Conservation (phyloP, 2,329 filamentous ascomycete genomes). For the Penicillium thymicola region DNA sequence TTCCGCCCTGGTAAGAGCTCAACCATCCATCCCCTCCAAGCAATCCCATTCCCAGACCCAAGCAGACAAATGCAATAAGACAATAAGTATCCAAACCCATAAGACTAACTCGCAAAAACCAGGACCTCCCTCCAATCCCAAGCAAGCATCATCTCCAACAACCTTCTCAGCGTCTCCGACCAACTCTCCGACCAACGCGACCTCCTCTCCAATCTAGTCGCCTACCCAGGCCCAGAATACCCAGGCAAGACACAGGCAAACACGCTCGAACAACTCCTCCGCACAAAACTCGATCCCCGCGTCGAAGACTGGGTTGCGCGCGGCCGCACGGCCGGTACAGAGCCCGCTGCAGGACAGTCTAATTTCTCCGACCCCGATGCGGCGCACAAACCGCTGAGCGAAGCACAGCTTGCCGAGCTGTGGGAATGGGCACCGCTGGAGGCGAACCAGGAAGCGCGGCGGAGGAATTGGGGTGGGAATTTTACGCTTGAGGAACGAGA, state of each 20-base stretch:
- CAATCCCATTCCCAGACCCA: neutral
- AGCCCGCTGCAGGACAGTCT: neutral
- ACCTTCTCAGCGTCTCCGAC: slow-evolving; percentile 64
- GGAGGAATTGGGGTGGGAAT: slow-evolving; percentile 57
- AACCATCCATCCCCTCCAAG: neutral
- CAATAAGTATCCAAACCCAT: neutral
- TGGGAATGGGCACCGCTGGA: slow-evolving; percentile 57
- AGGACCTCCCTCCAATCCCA: slow-evolving; percentile 72
- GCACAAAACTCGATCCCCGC: slow-evolving; percentile 78
- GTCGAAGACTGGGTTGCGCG: slow-evolving; percentile 70
- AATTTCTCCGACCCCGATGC: neutral
- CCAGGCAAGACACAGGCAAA: slow-evolving; percentile 62
- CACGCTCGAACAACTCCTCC: slow-evolving; percentile 66
- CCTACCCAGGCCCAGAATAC: slow-evolving; percentile 73
- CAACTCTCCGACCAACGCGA: slow-evolving; percentile 63
- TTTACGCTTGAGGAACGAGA: slow-evolving; percentile 71
- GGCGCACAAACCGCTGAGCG: slow-evolving; percentile 31
- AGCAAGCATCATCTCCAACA: slow-evolving; percentile 66
- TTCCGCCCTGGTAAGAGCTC: slow-evolving; percentile 62
- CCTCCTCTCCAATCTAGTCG: slow-evolving; percentile 66
- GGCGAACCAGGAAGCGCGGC: slow-evolving; percentile 45
- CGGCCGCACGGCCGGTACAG: slow-evolving; percentile 49
- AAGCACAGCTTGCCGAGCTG: slow-evolving; percentile 55
- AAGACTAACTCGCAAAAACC: neutral
- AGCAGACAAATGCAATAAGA: neutral